Evolutionary conservation across 352 stramenopile genomes (phyloP).

Genomic region (Phytophthora meadii): DNA sequence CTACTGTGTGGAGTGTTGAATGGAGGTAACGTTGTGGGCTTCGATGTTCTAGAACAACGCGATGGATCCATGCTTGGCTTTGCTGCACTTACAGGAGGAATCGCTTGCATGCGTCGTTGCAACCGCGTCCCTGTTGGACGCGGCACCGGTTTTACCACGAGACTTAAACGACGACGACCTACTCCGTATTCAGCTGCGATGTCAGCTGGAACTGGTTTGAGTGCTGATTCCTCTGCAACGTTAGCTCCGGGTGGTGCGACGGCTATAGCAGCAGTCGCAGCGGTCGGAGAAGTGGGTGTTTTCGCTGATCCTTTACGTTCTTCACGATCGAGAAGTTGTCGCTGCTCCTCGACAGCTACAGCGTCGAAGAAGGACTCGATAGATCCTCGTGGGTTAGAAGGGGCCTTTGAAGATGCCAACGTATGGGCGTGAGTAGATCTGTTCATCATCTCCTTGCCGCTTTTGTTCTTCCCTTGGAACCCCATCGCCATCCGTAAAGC

Average conservation of each 20-base stretch:
- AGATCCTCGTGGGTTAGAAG: conserved; percentile 15
- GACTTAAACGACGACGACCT: conserved; percentile 15
- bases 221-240: conserved; percentile 28
- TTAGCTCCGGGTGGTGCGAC: conserved; percentile 20
- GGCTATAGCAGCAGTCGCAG: conserved; percentile 16
- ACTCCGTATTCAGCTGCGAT: conserved; percentile 30
- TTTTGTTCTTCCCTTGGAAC: conserved; percentile 24
- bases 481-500: conserved; percentile 28
- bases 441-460: conserved; percentile 14
- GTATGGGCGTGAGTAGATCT: conserved; percentile 20
- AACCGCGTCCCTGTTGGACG: conserved; percentile 14
- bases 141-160: conserved; percentile 9
- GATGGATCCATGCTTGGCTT: conserved; percentile 9
- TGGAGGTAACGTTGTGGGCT: conserved; percentile 9
- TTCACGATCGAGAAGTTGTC: conserved; percentile 27
- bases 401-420: conserved; percentile 25
- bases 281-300: conserved; percentile 24
- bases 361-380: conserved; percentile 25
- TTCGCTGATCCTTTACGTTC: conserved; percentile 12
- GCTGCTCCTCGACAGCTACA: conserved; percentile 22
- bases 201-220: conserved; percentile 32
- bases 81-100: not conserved
- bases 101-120: conserved; percentile 28
- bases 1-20: conserved; percentile 11
- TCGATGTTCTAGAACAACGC: conserved; percentile 9